phyloP scores from a whole-genome alignment of 2,329 filamentous ascomycete genomes.

The Thermoascus crustaceus region DNA sequence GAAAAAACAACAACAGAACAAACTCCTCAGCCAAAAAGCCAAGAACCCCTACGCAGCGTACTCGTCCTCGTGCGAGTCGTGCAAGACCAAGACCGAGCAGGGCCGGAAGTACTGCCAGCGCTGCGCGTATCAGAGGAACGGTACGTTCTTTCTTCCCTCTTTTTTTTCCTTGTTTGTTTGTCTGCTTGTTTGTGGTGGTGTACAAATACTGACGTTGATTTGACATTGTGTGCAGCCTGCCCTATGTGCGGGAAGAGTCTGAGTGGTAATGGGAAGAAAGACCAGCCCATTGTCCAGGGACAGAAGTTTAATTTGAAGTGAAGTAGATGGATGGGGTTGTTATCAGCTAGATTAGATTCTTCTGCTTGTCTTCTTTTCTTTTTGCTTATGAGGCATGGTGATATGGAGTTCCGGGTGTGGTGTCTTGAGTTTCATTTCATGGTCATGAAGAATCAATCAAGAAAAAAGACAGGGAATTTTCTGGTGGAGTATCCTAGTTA shows the following conservation, averaged over 20 bases:
- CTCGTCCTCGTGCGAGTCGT: slow-evolving; percentile 52
- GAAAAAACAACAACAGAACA: slow-evolving; percentile 45
- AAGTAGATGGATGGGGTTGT: slow-evolving; percentile 13
- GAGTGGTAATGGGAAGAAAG: slow-evolving; percentile 37
- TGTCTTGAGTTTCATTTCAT: too few species aligned
- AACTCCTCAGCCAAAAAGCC: slow-evolving; percentile 55
- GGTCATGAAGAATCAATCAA: not conserved
- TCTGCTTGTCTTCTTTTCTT: slow-evolving; percentile 1
- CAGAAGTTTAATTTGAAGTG: slow-evolving; percentile 58
- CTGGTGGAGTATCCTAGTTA: slow-evolving; percentile 22
- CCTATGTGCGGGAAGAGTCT: slow-evolving; percentile 54
- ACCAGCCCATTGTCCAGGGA: slow-evolving; percentile 48
- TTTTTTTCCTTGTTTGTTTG: not conserved
- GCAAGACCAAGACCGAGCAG: slow-evolving; percentile 57
- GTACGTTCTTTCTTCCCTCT: slow-evolving; percentile 31
- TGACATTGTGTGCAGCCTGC: slow-evolving; percentile 40
- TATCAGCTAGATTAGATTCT: not conserved
- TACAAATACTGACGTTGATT: slow-evolving; percentile 11
- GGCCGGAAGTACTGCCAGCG: slow-evolving; percentile 54
- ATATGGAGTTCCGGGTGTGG: slow-evolving; percentile 9
- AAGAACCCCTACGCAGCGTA: slow-evolving; percentile 61
- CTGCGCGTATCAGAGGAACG: slow-evolving; percentile 55
- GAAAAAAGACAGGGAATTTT: slow-evolving; percentile 7
- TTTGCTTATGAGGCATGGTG: slow-evolving; percentile 8
- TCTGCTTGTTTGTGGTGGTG: too few species aligned